Percentiles rank a stretch among this genome's conserved stretches.
These are phyloP conservation scores for Fremontodendron californicum DNA, from an alignment of 345 rosid genomes.

Conservation along the genomic window DNA sequence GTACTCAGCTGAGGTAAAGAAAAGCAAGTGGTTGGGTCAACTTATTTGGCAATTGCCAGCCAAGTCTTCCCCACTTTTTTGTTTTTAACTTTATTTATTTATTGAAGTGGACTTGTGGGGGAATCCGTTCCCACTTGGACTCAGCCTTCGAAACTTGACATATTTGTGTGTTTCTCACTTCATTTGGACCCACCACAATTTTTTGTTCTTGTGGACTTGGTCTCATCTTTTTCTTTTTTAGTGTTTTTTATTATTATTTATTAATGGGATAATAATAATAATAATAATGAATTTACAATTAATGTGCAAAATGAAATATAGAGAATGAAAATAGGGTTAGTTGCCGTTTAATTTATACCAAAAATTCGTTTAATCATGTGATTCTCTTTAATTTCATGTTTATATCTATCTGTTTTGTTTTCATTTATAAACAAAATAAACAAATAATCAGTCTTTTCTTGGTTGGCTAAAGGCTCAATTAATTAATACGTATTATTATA, in stretches of 20 bases:
- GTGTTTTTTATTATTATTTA: not conserved
- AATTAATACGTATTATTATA: too few species aligned
- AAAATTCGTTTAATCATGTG: too few species aligned
- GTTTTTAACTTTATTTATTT: not conserved
- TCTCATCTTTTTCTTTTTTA: too few species aligned
- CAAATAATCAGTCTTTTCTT: too few species aligned
- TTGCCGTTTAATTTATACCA: too few species aligned
- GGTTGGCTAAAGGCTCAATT: too few species aligned
- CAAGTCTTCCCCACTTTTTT: not conserved
- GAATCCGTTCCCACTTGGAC: not conserved
- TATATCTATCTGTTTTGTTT: too few species aligned
- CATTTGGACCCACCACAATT: conserved; percentile 2
- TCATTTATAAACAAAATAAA: too few species aligned
- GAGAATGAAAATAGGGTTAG: too few species aligned
- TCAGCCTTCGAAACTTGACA: conserved; percentile 8
- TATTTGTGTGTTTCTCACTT: not conserved
- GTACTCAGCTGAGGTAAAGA: not conserved
- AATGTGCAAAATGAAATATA: too few species aligned
- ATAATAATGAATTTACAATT: too few species aligned
- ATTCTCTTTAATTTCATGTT: too few species aligned
- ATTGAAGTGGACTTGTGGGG: not conserved
- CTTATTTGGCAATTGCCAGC: not conserved
- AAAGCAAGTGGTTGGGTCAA: not conserved
- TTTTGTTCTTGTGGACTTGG: not conserved
- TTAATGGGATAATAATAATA: not conserved